Evolutionary conservation across 345 rosid genomes (phyloP), one percentile per base, ranked within the genome.

Genomic region (Schrenkiella parvula): DNA sequence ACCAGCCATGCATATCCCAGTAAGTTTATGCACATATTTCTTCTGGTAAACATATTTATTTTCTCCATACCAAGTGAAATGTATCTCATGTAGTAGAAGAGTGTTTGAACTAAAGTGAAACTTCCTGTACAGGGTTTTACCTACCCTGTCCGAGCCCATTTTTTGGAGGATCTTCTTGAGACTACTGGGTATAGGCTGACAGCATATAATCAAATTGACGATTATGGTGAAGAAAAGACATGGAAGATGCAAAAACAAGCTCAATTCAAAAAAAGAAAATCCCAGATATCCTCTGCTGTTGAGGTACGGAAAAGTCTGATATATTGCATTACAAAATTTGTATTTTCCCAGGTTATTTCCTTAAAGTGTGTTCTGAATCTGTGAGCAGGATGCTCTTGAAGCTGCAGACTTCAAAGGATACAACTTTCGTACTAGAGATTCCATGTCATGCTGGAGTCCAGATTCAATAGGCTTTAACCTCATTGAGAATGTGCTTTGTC

Each of bases 201-300:
- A 50, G 29, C 86, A 43, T 79, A 86, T 80, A 93, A 93, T 79
- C 98, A 93, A 82, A 89, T 93, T 74, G 98, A 93, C 50, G 98
- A 93, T 84, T 93, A 93, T 83, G 98, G 98, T 78, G 90, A 87
- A 79, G 97, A 93, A 54, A 91, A 93, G 80, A 37, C 71, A 32
- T 90, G 98, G 98, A 93, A 90, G 85, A 93, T 93, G 98, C 98
- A 89, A 70, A 90, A 85, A 74, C 97, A 93, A 79, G 83, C 85
- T 75, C 90, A 85, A 71, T 51, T 88, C 35, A 85, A 60, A 71
- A 93, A 89, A 83, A 82, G 92, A 84, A 93, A 93, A 80, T 88
- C 84, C 80, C 83, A 81, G 57, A 80, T 93, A 74, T 88, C 88
- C 65, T 87, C 93, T 51, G 77, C 89, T 67, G 97, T 93, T 69